These are phyloP conservation scores for Tylopilus cervinicoccineus DNA, from an alignment of 768 basidiomycete species.

Conservation along the genomic window DNA sequence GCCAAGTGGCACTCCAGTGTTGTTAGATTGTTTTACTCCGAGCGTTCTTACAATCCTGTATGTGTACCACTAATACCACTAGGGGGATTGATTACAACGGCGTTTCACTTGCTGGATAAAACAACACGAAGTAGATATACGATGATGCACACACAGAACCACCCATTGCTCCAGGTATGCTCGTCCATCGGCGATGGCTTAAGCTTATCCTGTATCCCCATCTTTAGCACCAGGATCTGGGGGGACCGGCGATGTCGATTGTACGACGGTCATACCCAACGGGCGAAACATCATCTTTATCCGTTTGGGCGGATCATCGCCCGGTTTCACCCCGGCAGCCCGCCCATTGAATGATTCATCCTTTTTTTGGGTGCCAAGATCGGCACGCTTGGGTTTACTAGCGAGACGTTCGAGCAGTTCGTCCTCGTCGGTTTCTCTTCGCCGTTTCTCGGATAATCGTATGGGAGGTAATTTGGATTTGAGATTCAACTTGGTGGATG, in stretches of 20 bases:
- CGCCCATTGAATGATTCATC: constrained; percentile 21
- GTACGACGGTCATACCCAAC: constrained; percentile 23
- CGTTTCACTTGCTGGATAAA: constrained; percentile 4
- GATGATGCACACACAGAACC: constrained; percentile 2
- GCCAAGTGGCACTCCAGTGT: background rate
- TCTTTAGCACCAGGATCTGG: constrained; percentile 70
- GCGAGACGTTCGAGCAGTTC: constrained; percentile 59
- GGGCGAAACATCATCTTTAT: constrained; percentile 69
- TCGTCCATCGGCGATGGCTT: background rate
- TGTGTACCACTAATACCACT: constrained; percentile 1
- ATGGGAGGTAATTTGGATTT: constrained; percentile 38
- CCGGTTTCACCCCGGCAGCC: constrained; percentile 26
- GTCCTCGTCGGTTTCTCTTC: constrained; percentile 67
- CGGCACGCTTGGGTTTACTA: constrained; percentile 52
- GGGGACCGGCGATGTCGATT: constrained; percentile 39
- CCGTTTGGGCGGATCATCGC: constrained; percentile 55
- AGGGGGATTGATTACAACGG: constrained; percentile 1
- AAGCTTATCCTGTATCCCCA: constrained; percentile 62
- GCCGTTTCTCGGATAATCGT: constrained; percentile 65
- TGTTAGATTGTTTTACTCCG: background rate
- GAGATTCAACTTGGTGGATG: constrained; percentile 26
- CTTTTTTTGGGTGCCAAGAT: constrained; percentile 46
- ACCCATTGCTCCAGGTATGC: constrained; percentile 32
- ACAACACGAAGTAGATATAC: constrained; percentile 7
- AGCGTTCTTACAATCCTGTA: constrained; percentile 1